Evolutionary conservation across 2,329 filamentous ascomycete species (phyloP).

Genomic region (Metarhizium sp.): DNA sequence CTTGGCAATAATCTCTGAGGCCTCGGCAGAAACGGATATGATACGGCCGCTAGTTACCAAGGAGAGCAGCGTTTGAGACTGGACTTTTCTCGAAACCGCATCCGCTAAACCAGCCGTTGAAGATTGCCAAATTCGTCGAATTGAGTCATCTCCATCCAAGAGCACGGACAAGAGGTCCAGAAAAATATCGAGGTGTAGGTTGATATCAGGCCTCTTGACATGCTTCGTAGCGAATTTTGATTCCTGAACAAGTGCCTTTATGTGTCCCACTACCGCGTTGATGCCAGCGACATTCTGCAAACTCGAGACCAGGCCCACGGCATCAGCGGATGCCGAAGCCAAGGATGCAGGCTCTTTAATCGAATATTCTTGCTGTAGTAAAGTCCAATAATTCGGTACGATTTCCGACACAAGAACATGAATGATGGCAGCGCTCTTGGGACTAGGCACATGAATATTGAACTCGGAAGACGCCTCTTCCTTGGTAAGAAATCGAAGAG

Average conservation of each 20-base stretch:
- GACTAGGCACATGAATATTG: conserved; percentile 38
- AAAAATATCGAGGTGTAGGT: conserved; percentile 33
- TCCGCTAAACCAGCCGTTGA: conserved; percentile 16
- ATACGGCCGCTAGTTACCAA: conserved; percentile 40
- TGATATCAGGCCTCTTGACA: conserved; percentile 29
- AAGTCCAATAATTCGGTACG: conserved; percentile 72
- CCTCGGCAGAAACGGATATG: conserved; percentile 44
- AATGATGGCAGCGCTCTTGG: conserved; percentile 64
- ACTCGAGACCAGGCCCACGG: conserved; percentile 48
- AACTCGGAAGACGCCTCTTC: conserved; percentile 12
- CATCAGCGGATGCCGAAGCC: conserved; percentile 22
- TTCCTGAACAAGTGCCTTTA: conserved; percentile 52
- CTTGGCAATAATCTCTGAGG: conserved; percentile 37
- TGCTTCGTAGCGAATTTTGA: conserved; percentile 29
- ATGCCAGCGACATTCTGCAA: conserved; percentile 68
- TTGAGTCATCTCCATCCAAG: conserved; percentile 26
- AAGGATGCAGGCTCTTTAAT: conserved; percentile 5
- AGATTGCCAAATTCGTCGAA: conserved; percentile 28
- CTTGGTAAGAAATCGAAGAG: conserved; percentile 41
- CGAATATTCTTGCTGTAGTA: conserved; percentile 40
- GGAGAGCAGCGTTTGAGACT: conserved; percentile 28
- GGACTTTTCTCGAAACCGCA: conserved; percentile 18
- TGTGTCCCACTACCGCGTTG: conserved; percentile 63
- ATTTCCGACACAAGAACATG: conserved; percentile 66
- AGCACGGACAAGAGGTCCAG: conserved; percentile 34